These are phyloP conservation scores for Phytophthora chlamydospora DNA, from an alignment of 352 stramenopile genomes.

Conservation along the genomic window DNA sequence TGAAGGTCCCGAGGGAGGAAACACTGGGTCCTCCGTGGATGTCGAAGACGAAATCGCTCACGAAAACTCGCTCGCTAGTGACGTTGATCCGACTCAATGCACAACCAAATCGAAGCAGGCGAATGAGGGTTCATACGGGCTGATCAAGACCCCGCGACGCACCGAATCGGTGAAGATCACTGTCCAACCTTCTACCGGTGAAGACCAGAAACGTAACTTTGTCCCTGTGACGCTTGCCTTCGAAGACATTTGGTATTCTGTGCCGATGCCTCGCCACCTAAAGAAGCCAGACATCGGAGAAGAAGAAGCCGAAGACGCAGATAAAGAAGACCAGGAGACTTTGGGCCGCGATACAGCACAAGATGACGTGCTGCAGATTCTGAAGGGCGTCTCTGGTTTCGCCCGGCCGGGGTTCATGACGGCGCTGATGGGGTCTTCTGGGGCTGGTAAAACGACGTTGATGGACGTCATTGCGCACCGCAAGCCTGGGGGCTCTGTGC, in stretches of 20 bases:
- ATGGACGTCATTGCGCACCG: conserved; percentile 51
- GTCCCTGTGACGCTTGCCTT: conserved; percentile 50
- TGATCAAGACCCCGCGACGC: conserved; percentile 34
- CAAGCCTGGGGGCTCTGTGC: conserved; percentile 38
- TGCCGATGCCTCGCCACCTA: conserved; percentile 41
- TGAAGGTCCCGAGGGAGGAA: conserved; percentile 28
- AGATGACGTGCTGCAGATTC: conserved; percentile 65
- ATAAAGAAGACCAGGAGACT: conserved; percentile 18
- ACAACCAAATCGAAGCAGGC: conserved; percentile 4
- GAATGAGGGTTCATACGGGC: conserved; percentile 17
- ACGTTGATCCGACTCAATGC: not conserved
- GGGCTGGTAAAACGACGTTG: conserved; percentile 45
- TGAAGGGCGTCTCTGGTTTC: conserved; percentile 79
- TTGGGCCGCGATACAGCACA: conserved; percentile 4
- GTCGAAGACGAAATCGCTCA: not conserved
- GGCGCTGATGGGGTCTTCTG: conserved; percentile 67
- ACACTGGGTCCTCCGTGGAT: conserved; percentile 3
- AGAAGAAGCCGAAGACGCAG: conserved; percentile 1
- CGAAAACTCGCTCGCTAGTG: not conserved
- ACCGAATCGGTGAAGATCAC: conserved; percentile 23
- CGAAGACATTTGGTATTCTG: conserved; percentile 47
- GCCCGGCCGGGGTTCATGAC: conserved; percentile 56
- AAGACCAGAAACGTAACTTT: conserved; percentile 32
- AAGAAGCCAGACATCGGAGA: conserved; percentile 5
- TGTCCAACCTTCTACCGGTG: conserved; percentile 6